These are phyloP conservation scores for Tilletia indica DNA, from an alignment of 1,284 basidiomycete genomes.

Conservation along the genomic window DNA sequence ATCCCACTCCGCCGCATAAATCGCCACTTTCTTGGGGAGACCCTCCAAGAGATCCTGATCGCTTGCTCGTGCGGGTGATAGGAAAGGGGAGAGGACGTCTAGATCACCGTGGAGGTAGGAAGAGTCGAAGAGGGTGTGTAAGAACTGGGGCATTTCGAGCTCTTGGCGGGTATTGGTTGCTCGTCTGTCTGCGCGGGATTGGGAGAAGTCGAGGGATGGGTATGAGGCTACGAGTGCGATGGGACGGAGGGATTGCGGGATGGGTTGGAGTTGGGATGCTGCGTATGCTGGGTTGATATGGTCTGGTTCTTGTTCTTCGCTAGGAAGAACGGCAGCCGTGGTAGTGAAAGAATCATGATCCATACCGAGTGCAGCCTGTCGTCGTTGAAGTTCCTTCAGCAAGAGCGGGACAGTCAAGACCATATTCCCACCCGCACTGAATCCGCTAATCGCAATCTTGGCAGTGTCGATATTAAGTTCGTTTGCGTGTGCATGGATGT, in stretches of 20 bases:
- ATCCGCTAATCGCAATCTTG: conserved; percentile 36
- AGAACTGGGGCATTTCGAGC: conserved; percentile 30
- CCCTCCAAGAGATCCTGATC: neutral
- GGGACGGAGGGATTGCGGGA: conserved; percentile 1
- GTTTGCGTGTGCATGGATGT: conserved; percentile 22
- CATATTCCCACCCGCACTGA: conserved; percentile 44
- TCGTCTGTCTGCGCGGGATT: conserved; percentile 32
- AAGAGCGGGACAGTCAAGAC: conserved; percentile 30
- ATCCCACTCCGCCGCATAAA: conserved; percentile 11
- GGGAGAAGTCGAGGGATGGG: conserved; percentile 41
- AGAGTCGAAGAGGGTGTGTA: conserved; percentile 42
- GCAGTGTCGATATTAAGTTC: conserved; percentile 32
- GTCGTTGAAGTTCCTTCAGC: conserved; percentile 19
- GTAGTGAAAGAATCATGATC: neutral
- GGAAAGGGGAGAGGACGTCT: conserved; percentile 35
- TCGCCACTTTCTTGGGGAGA: neutral
- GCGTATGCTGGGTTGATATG: neutral
- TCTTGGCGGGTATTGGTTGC: conserved; percentile 24
- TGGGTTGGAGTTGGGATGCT: neutral
- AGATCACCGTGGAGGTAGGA: conserved; percentile 37
- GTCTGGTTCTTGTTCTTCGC: neutral
- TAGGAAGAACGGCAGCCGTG: neutral
- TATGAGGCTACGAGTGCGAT: conserved; percentile 35
- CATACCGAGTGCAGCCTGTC: neutral
- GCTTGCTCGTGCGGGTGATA: conserved; percentile 24